Evolutionary conservation across 306 rosid genomes (phyloP).

Genomic region (Cotoneaster glaucophyllus): DNA sequence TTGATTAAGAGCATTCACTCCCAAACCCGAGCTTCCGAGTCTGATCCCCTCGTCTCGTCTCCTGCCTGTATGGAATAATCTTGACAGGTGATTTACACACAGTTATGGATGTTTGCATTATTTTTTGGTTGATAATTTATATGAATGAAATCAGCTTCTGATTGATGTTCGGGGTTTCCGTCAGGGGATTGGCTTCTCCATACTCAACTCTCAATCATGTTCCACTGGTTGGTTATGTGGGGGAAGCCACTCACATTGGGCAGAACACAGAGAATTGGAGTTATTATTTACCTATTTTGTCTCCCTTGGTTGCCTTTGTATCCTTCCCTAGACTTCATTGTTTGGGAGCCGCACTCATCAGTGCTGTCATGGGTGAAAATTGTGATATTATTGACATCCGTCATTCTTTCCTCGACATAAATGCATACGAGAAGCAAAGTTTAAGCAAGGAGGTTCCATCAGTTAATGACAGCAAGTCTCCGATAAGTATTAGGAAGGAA

Average conservation of each 20-base stretch:
- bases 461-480: slow-evolving; percentile 15
- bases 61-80: background rate
- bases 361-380: slow-evolving; percentile 23
- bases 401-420: slow-evolving; percentile 16
- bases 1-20: too few species aligned
- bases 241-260: slow-evolving; percentile 19
- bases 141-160: background rate
- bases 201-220: slow-evolving; percentile 19
- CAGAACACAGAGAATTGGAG: slow-evolving; percentile 12
- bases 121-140: background rate
- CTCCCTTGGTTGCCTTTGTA: slow-evolving; percentile 17
- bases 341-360: slow-evolving; percentile 26
- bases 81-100: background rate
- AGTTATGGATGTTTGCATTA: background rate
- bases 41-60: too few species aligned
- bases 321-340: slow-evolving; percentile 28
- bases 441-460: slow-evolving; percentile 14
- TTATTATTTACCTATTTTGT: slow-evolving; percentile 18
- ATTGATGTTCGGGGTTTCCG: slow-evolving; percentile 4
- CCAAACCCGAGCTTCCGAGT: too few species aligned
- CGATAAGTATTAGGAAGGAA: slow-evolving; percentile 8
- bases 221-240: slow-evolving; percentile 30
- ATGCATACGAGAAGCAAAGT: slow-evolving; percentile 15
- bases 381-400: slow-evolving; percentile 11
- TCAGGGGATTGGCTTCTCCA: slow-evolving; percentile 43